Percentiles rank a stretch among this genome's conserved stretches.
Evolutionary conservation across 1,139 yeast genomes (phyloP).

Genomic region (Chernovozyma sophiae-reginae): DNA sequence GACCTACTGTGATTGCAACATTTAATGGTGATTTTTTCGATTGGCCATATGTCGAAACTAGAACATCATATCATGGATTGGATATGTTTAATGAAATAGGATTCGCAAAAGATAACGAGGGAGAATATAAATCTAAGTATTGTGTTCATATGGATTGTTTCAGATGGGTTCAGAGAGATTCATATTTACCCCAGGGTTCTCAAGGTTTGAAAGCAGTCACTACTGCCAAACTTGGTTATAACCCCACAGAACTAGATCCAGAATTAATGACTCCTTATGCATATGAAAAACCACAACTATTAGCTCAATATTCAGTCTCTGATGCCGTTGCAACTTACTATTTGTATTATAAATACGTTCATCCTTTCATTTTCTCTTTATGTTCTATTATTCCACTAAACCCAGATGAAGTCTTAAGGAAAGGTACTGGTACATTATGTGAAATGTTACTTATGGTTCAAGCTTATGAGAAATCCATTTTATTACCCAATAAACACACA

Average conservation of each 20-base stretch:
- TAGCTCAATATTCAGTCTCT: slow-evolving; percentile 96
- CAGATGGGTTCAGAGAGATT: slow-evolving; percentile 98
- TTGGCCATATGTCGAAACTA: slow-evolving; percentile 96
- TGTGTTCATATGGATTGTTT: slow-evolving; percentile 98
- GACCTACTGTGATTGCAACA: slow-evolving; percentile 94
- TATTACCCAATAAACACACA: slow-evolving; percentile 88
- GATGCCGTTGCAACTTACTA: slow-evolving; percentile 99
- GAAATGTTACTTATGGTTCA: slow-evolving; percentile 98
- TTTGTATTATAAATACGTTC: slow-evolving; percentile 92
- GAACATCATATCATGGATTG: slow-evolving; percentile 79
- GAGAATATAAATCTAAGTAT: slow-evolving; percentile 86
- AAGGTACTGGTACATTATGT: slow-evolving; percentile 98
- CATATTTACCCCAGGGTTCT: slow-evolving; percentile 96
- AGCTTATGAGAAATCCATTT: slow-evolving; percentile 72
- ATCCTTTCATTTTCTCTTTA: slow-evolving; percentile 92
- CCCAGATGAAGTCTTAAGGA: slow-evolving; percentile 93
- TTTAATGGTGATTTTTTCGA: slow-evolving; percentile 98
- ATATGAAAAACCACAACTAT: slow-evolving; percentile 81
- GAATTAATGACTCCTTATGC: slow-evolving; percentile 99
- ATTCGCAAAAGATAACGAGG: slow-evolving; percentile 83
- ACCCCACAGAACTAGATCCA: slow-evolving; percentile 95
- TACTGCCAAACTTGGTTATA: slow-evolving; percentile 90
- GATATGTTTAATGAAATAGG: slow-evolving; percentile 95
- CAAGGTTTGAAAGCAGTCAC: slow-evolving; percentile 99
- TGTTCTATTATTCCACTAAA: slow-evolving; percentile 94